These are phyloP conservation scores for Arachnomyces sp. DNA, from an alignment of 2,329 filamentous ascomycete genomes.

Conservation along the genomic window DNA sequence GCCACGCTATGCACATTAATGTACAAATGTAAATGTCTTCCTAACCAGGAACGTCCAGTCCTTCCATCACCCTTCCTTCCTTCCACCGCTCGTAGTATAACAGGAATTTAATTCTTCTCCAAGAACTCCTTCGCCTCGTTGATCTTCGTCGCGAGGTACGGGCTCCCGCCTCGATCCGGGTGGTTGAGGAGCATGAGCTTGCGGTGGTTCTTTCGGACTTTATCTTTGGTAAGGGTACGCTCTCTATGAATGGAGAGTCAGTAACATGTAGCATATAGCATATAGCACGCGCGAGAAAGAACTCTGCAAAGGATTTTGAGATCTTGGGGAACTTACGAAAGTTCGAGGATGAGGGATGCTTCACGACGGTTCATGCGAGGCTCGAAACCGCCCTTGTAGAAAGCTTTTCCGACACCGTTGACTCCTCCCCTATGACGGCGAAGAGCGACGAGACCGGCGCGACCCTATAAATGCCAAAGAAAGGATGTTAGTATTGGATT, in stretches of 20 bases:
- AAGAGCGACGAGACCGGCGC: slow-evolving; percentile 83
- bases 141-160: slow-evolving; percentile 93
- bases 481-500: slow-evolving; percentile 11
- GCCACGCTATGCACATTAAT: too few species aligned
- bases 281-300: neutral
- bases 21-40: too few species aligned
- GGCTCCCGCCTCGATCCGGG: slow-evolving; percentile 91
- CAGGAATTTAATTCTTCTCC: slow-evolving; percentile 57
- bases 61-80: too few species aligned
- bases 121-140: slow-evolving; percentile 97
- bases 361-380: slow-evolving; percentile 87
- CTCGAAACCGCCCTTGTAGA: slow-evolving; percentile 99
- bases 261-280: neutral
- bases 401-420: slow-evolving; percentile 76
- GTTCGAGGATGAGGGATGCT: slow-evolving; percentile 79
- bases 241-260: slow-evolving; percentile 51
- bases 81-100: too few species aligned
- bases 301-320: slow-evolving; percentile 1
- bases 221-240: slow-evolving; percentile 78
- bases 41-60: too few species aligned
- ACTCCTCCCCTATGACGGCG: slow-evolving; percentile 62
- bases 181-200: slow-evolving; percentile 96
- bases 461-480: slow-evolving; percentile 53
- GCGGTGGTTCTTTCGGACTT: slow-evolving; percentile 89
- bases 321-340: slow-evolving; percentile 55